Evolutionary conservation across 1,284 basidiomycete species (phyloP), one percentile per base, ranked within the genome.

Genomic region (Trametes polyzona): DNA sequence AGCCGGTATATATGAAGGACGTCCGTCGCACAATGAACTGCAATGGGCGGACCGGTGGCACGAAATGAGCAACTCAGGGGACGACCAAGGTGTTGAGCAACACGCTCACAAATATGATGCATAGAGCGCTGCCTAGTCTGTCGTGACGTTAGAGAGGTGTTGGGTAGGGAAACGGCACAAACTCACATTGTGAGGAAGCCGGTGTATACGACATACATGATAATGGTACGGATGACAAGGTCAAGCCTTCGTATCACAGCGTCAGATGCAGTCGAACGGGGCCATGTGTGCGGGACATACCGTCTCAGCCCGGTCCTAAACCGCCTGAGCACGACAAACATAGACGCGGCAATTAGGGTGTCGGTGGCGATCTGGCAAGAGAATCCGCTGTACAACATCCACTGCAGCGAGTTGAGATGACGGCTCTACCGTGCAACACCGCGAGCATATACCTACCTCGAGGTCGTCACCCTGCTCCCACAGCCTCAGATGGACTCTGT

Each of bases 141-240:
- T 2, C 2, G 7, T 6, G 32, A 12, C 9, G 11, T 33, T 12
- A 21, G 26, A 14, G 16, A 17, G 3, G 30, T 17, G 3, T 11
- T 12, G 2, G 14, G 7, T 23, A 33, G n/a, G 24, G 7, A 1
- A 9, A 23, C 2, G 33, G 33, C 5, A n/a, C 3, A 2, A 6
- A 27, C 23, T 37, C 55, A 14, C 46, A 43, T 43, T 7, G 44
- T 32, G 9, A 58, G 30, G 12, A 61, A 12, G 3, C 59, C 59
- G 10, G 59, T 55, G 10, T 57, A 55, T 4, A 61, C 41, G 11
- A 47, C 40, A 16, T 48, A 61, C 40, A 58, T 27, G 19, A 46
- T 30, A 3, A 61, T 43, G 19, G 19, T 26, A 27, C 27, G 32
- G 17, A 61, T 43, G 7, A 58, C 32, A 4, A 39, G 36, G 24